Percentiles rank a stretch among this genome's conserved stretches.
Evolutionary conservation across 1,139 yeast genomes (phyloP).

Genomic region (Kodamaea alishanica): DNA sequence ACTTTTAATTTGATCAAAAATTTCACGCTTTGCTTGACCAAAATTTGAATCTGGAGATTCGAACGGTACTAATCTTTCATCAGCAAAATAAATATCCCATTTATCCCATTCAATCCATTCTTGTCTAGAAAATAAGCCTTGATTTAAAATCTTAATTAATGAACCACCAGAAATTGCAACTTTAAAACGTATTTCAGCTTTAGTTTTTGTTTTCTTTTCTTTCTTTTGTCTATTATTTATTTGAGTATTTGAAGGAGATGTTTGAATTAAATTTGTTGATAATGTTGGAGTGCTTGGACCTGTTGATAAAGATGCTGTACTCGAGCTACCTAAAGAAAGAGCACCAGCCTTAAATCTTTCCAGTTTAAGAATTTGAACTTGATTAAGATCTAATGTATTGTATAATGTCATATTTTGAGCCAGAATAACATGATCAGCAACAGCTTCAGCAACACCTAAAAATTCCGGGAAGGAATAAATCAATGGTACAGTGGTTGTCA

Average conservation of each 20-base stretch:
- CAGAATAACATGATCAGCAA: conserved; percentile 80
- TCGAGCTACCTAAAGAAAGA: conserved; percentile 18
- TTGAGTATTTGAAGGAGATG: conserved; percentile 1
- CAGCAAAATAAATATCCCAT: conserved; percentile 71
- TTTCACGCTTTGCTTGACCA: conserved; percentile 79
- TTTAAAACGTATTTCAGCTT: conserved; percentile 66
- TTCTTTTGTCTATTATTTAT: conserved; percentile 15
- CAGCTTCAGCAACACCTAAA: conserved; percentile 89
- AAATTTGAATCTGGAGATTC: conserved; percentile 77
- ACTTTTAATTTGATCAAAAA: conserved; percentile 63
- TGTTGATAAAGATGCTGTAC: conserved; percentile 7
- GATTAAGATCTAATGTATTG: conserved; percentile 41
- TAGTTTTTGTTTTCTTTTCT: conserved; percentile 44
- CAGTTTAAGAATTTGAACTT: conserved; percentile 28
- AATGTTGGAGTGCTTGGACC: conserved; percentile 5
- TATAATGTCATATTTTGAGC: conserved; percentile 73
- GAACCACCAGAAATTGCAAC: conserved; percentile 95
- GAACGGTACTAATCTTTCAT: conserved; percentile 68
- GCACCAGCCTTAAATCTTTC: conserved; percentile 14
- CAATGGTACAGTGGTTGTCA: conserved; percentile 93
- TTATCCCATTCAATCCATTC: conserved; percentile 74
- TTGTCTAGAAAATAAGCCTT: conserved; percentile 70
- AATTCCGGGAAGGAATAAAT: conserved; percentile 88
- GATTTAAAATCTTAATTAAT: conserved; percentile 75
- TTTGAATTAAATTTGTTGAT: conserved; percentile 4